Evolutionary conservation across 257 asterid species (phyloP), one percentile per base, ranked within the genome.

Genomic region (Nicotiana tomentosiformis): DNA sequence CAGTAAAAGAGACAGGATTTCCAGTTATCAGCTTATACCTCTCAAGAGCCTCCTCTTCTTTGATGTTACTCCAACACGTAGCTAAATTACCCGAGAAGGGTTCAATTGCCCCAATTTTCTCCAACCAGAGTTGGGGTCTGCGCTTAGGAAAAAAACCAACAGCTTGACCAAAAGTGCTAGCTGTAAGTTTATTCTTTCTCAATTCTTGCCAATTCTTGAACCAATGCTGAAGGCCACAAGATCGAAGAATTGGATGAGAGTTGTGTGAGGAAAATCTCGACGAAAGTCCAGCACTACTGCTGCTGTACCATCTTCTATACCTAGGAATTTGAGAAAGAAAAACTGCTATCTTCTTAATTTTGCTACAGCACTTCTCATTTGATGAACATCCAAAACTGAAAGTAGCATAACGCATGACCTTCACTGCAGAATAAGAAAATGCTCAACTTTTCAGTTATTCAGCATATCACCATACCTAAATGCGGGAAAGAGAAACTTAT

Each of bases 161-260:
- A 7, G 97, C 98, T 74, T 84, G 84, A 66, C 88, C 87, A 80
- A 95, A 95, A 81, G 97, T 95, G 84, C 97, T 95, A 32, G 99
- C 97, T n/a, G 97, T 95, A 66, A 92, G 89, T 85, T 89, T 95
- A 88, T 89, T 77, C 89, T 82, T 90, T 88, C 99, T 91, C 87
- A 90, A 72, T 82, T 92, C 89, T 85, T 90, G 97, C 99, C 98
- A 93, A 84, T 93, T 92, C 90, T 95, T 95, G 93, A 90, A 93
- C 97, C 93, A 86, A 82, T 95, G 95, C 84, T 88, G 94, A 69
- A 92, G 84, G 29, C 87, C 80, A 7, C 58, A 61, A 16, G 90
- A 16, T 82, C 46, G 88, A 84, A 90, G 88, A 83, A 90, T 65
- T 62, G 90, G 86, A 83, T 92, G 86, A 77, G 46, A 60, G 66